Evolutionary conservation across 305 asterid species (phyloP).

Genomic region (Fraxinus velutina): DNA sequence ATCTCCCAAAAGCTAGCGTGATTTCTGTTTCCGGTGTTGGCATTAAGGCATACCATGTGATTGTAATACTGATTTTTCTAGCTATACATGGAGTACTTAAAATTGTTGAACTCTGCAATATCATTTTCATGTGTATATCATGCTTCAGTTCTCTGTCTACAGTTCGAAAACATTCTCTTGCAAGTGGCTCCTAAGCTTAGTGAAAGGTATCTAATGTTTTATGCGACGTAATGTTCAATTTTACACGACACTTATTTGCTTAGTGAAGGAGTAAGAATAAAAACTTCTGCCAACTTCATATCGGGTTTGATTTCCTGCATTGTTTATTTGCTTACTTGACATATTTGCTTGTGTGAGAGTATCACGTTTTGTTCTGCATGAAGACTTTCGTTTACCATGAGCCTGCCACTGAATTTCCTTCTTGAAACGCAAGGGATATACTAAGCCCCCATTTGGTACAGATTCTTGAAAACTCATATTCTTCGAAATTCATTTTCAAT

Average conservation of each 20-base stretch:
- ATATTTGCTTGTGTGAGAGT: neutral
- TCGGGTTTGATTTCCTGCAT: too few species aligned
- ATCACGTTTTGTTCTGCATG: too few species aligned
- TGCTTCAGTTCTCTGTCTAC: neutral
- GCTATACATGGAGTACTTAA: neutral
- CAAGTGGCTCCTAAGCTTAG: neutral
- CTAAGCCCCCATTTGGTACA: neutral
- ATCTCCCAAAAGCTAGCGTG: neutral
- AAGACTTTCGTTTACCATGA: neutral
- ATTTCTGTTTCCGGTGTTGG: conserved; percentile 12
- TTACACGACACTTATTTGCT: neutral
- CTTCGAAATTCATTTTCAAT: neutral
- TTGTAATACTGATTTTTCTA: conserved; percentile 7
- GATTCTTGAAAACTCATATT: too few species aligned
- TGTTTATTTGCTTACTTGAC: neutral
- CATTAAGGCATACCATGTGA: conserved; percentile 3
- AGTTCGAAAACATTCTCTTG: neutral
- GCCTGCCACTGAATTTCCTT: neutral
- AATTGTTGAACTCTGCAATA: neutral
- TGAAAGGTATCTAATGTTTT: neutral
- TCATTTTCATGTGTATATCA: neutral
- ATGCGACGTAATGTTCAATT: neutral
- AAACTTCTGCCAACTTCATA: neutral
- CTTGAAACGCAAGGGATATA: neutral
- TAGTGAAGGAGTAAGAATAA: neutral